Conservation (phyloP, 768 basidiomycete genomes). For the Mycena rosella region DNA sequence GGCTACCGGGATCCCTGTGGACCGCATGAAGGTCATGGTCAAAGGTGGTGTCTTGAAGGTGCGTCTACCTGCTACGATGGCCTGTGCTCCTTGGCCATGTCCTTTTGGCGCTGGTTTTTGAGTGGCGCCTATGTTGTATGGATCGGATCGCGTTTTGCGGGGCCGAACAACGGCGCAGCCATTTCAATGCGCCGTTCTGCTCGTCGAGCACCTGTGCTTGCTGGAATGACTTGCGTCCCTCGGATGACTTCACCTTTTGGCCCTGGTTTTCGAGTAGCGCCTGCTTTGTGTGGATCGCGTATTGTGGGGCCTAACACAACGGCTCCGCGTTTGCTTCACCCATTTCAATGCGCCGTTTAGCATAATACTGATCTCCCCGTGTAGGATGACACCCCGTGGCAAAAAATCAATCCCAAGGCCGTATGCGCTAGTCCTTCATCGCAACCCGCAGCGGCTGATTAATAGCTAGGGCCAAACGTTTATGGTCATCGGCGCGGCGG, state of each 20-base stretch:
- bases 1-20: slow-evolving; percentile 86
- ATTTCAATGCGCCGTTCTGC: too few relatives aligned
- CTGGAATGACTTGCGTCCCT: too few relatives aligned
- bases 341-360: neutral
- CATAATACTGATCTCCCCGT: slow-evolving; percentile 15
- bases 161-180: too few relatives aligned
- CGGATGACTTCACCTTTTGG: too few relatives aligned
- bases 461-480: slow-evolving; percentile 82
- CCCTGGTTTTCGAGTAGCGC: neutral
- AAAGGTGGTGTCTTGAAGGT: slow-evolving; percentile 94
- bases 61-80: slow-evolving; percentile 39
- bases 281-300: neutral
- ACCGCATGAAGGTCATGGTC: slow-evolving; percentile 98
- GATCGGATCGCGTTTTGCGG: neutral
- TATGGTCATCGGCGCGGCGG: slow-evolving; percentile 94
- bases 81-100: neutral
- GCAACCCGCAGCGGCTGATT: slow-evolving; percentile 8
- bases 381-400: slow-evolving; percentile 90
- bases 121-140: neutral
- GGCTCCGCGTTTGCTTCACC: too few relatives aligned
- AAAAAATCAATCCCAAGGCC: slow-evolving; percentile 85
- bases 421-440: slow-evolving; percentile 56
- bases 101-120: neutral
- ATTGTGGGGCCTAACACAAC: too few relatives aligned
- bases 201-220: too few relatives aligned